phyloP scores from a whole-genome alignment of 2,329 filamentous ascomycete species.

The Arachnopeziza araneosa region DNA sequence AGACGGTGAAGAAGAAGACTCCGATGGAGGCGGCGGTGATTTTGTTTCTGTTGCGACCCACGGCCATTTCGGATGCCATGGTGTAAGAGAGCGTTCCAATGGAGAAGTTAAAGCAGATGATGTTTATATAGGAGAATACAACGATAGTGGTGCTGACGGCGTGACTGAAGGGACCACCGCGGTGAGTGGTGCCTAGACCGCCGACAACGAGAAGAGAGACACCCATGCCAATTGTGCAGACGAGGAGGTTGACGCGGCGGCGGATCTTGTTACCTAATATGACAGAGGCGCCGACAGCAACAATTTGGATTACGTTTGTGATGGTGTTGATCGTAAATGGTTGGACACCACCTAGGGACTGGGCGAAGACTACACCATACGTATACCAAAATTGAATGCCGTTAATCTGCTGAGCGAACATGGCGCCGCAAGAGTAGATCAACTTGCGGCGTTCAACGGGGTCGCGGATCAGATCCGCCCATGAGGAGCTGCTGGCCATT shows the following conservation, averaged over 20 bases:
- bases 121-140: constrained; percentile 39
- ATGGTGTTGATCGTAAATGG: constrained; percentile 37
- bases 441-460: constrained; percentile 43
- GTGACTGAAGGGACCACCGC: constrained; percentile 13
- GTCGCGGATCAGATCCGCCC: constrained; percentile 37
- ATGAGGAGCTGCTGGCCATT: constrained; percentile 31
- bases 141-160: constrained; percentile 31
- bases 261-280: constrained; percentile 37
- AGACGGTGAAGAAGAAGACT: constrained; percentile 39
- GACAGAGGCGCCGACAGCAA: constrained; percentile 36
- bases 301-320: constrained; percentile 38
- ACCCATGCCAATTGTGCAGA: constrained; percentile 36
- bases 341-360: constrained; percentile 37
- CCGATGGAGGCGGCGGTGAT: constrained; percentile 39
- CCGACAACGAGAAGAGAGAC: constrained; percentile 38
- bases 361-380: constrained; percentile 38
- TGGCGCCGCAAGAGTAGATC: constrained; percentile 38
- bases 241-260: constrained; percentile 35
- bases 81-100: constrained; percentile 38
- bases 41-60: constrained; percentile 43
- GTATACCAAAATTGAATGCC: constrained; percentile 43
- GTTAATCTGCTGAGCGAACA: constrained; percentile 44
- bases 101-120: constrained; percentile 41
- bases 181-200: constrained; percentile 33
- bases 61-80: constrained; percentile 41